phyloP scores from a whole-genome alignment of 257 asterid species.

The Fraxinus americana region DNA sequence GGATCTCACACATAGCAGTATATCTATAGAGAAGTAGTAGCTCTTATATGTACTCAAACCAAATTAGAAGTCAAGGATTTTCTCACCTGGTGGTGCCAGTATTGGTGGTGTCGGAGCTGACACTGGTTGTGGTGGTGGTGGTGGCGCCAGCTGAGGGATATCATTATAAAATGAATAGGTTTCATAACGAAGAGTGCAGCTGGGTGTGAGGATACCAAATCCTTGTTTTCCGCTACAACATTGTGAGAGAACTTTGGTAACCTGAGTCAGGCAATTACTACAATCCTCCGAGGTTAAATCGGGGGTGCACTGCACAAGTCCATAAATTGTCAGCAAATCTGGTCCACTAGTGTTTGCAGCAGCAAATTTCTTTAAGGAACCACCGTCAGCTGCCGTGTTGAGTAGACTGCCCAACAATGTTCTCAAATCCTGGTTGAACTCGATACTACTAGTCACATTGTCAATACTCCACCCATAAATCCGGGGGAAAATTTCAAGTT shows the following conservation, averaged over 20 bases:
- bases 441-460: neutral
- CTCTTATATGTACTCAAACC: neutral
- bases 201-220: neutral
- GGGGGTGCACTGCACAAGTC: slow-evolving; percentile 36
- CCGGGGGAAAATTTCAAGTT: neutral
- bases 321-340: slow-evolving; percentile 2
- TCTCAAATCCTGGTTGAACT: neutral
- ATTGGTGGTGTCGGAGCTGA: neutral
- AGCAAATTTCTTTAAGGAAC: neutral
- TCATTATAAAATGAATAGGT: neutral
- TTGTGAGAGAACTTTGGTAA: neutral
- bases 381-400: neutral
- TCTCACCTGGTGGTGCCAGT: neutral
- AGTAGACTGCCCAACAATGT: neutral
- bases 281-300: slow-evolving; percentile 28
- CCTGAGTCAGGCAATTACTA: slow-evolving; percentile 11
- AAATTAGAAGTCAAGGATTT: neutral
- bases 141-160: neutral
- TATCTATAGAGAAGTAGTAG: neutral
- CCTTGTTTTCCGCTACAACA: neutral
- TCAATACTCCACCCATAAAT: rapidly evolving
- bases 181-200: slow-evolving; percentile 34
- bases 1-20: too few species aligned
- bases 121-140: neutral
- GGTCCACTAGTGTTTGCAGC: neutral